Percentiles rank a stretch among this genome's conserved stretches.
phyloP scores from a whole-genome alignment of 345 rosid genomes.

The Acer yangbiense region DNA sequence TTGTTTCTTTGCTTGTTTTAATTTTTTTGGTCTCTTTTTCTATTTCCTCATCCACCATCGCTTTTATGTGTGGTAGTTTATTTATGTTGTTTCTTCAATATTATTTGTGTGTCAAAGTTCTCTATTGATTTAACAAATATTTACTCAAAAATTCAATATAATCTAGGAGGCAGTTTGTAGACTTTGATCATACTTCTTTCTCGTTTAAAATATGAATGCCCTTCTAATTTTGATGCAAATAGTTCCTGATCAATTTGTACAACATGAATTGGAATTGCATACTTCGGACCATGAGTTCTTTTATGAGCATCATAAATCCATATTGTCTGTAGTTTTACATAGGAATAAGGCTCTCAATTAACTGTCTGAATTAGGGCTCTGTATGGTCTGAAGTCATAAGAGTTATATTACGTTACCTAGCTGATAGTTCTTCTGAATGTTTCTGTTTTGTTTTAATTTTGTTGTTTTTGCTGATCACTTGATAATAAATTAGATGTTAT shows the following conservation, averaged over 20 bases:
- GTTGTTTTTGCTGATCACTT: not conserved
- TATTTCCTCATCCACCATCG: not conserved
- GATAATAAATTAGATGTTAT: conserved; percentile 2
- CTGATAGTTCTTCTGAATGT: not conserved
- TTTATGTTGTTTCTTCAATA: not conserved
- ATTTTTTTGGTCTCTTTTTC: not conserved
- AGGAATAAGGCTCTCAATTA: not conserved
- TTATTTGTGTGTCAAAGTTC: not conserved
- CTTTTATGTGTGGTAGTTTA: not conserved
- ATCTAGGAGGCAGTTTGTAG: not conserved
- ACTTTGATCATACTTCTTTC: not conserved
- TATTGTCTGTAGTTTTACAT: not conserved
- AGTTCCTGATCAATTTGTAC: not conserved
- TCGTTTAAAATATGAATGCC: no score
- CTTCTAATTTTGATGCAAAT: not conserved
- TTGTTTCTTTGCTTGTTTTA: not conserved
- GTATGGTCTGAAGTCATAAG: not conserved
- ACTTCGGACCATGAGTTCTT: not conserved
- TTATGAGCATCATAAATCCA: not conserved
- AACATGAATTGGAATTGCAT: not conserved
- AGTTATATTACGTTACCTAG: not conserved
- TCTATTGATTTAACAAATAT: not conserved
- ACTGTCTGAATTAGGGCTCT: not conserved
- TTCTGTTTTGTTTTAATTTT: not conserved
- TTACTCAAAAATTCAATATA: not conserved